Evolutionary conservation across 2,329 filamentous ascomycete species (phyloP), one percentile per base, ranked within the genome.

Genomic region (Colletotrichum sp.): DNA sequence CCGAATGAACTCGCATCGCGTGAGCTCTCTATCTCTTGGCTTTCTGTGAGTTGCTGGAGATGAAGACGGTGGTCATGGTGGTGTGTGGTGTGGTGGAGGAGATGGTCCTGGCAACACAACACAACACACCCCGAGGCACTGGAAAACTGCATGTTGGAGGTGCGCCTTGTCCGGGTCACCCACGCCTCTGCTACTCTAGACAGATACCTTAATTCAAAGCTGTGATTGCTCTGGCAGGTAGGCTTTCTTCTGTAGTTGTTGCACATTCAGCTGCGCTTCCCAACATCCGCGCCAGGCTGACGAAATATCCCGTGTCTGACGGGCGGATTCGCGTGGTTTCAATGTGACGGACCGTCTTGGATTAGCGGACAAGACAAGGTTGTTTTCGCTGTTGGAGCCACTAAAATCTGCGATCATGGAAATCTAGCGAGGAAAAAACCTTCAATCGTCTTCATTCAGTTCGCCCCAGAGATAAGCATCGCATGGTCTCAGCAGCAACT

Each of bases 1-100:
- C 73, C 73, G 64, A 73, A 44, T 55, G 34, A 64, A 59, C 30
- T 44, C 55, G 28, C 72, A 59, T 65, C 69, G 62, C 69, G 69
- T 67, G 73, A 72, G 69, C 55, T 7, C 34, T 69, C 70, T 73
- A 59, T 65, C 64, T 76, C 70, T 76, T 65, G 70, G 70, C 73
- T 73, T n/a, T n/a, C 44, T 57, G 24, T 72, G 64, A 71, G 59
- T 71, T 69, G 64, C 34, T 60, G 65, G 55, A 24, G 13, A 21
- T 34, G 16, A 28, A 16, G 34, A 6, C n/a, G 28, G 55, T 49
- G 24, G 30, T n/a, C 28, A 9, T 70, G 21, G 62, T 39, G 39
- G 34, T 65, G 64, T 73, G 55, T 70, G 21, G 62, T 39, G 55
- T 28, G 59, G 70, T 69, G 55, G 65, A 63, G 32, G 32, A 49